These are phyloP conservation scores for Alopecurus myosuroides DNA, from an alignment of 176 grass and related monocot genomes.

Conservation along the genomic window DNA sequence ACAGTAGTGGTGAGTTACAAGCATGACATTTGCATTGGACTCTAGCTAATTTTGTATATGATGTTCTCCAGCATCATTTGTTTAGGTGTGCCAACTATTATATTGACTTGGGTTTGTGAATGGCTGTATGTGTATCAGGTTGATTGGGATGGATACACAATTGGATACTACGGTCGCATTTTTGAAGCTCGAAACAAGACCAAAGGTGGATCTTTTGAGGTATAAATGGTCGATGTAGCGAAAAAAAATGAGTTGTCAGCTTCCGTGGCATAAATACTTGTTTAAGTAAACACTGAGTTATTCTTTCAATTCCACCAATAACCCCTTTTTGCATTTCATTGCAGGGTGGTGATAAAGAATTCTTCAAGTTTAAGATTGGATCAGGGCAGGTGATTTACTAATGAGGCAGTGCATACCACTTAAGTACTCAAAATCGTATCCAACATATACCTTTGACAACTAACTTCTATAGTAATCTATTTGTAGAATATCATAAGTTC, in stretches of 20 bases:
- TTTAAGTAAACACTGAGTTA: background rate
- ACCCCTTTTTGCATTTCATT: conserved; percentile 14
- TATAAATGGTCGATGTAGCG: conserved; percentile 19
- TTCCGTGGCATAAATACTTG: background rate
- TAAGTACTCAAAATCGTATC: background rate
- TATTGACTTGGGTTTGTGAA: conserved; percentile 40
- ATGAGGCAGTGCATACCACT: background rate
- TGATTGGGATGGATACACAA: conserved; percentile 99
- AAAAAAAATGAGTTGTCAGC: background rate
- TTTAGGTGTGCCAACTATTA: conserved; percentile 23
- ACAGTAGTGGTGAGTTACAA: conserved; percentile 75
- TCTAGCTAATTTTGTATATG: background rate
- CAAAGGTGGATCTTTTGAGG: conserved; percentile 99
- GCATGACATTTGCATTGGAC: conserved; percentile 16
- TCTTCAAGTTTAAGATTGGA: conserved; percentile 91
- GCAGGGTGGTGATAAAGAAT: conserved; percentile 94
- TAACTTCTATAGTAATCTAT: background rate
- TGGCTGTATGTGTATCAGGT: conserved; percentile 62
- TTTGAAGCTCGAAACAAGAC: conserved; percentile 99
- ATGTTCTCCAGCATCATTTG: background rate
- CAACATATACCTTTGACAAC: background rate
- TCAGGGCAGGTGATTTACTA: conserved; percentile 66
- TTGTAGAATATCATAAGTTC: background rate
- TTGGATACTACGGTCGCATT: conserved; percentile 97
- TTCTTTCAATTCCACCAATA: background rate